Conservation (phyloP, 495 filamentous ascomycete species). For the Tuber borchii region DNA sequence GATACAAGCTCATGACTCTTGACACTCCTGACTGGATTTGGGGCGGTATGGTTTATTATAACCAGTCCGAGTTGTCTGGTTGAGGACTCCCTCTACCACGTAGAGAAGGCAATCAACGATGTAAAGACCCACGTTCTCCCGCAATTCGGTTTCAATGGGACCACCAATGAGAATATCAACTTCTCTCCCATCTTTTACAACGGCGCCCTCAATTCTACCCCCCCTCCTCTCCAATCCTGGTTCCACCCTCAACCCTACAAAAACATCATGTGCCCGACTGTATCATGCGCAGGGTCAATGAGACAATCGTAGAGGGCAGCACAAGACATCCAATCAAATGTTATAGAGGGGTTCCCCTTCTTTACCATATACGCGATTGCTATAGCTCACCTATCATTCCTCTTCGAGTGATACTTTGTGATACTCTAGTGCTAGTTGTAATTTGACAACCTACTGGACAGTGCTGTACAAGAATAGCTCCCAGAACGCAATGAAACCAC, state of each 20-base stretch:
- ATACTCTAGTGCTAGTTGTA: no score
- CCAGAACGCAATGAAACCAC: no score
- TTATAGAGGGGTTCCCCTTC: no score
- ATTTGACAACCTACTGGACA: no score
- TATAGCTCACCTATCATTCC: no score
- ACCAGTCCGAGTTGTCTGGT: background rate
- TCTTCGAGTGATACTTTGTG: no score
- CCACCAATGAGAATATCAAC: background rate
- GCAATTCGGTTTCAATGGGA: background rate
- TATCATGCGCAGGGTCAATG: no score
- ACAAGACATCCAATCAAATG: no score
- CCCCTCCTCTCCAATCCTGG: background rate
- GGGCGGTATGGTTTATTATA: background rate
- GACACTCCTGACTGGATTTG: background rate
- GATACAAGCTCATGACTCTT: conserved; percentile 48
- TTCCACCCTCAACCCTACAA: background rate
- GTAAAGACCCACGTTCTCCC: conserved; percentile 14
- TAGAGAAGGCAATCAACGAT: background rate
- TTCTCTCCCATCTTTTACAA: background rate
- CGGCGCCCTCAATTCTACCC: background rate
- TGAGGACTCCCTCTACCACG: background rate
- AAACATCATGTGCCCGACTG: background rate
- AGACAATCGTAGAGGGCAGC: no score
- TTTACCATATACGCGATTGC: no score
- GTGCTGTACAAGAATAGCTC: no score